Conservation (phyloP, 805 yeast species). For the Ogataea ganodermae region DNA sequence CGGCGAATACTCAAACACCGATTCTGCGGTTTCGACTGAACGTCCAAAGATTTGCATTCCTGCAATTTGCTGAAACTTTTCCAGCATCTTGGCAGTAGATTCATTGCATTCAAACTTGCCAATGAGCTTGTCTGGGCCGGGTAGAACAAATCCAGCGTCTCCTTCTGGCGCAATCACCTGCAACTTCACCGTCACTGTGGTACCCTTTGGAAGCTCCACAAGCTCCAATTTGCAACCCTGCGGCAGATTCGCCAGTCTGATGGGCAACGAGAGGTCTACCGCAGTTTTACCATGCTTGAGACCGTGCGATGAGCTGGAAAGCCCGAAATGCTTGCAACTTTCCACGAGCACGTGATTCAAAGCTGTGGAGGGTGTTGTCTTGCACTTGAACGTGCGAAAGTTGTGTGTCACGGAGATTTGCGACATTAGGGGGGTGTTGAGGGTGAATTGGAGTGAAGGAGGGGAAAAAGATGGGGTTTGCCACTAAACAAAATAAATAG, state of each 20-base stretch:
- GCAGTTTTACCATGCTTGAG: slow-evolving; percentile 34
- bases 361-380: slow-evolving; percentile 38
- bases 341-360: slow-evolving; percentile 39
- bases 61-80: slow-evolving; percentile 16
- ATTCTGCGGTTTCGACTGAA: not conserved
- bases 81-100: slow-evolving; percentile 18
- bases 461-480: not conserved
- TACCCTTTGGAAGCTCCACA: slow-evolving; percentile 5
- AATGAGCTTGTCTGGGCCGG: slow-evolving; percentile 18
- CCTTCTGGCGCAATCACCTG: slow-evolving; percentile 25
- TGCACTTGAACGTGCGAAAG: slow-evolving; percentile 36
- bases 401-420: slow-evolving; percentile 39
- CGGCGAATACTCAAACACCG: not conserved
- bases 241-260: slow-evolving; percentile 45
- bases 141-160: slow-evolving; percentile 14
- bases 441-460: not conserved
- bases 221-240: slow-evolving; percentile 45
- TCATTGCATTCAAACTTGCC: slow-evolving; percentile 13
- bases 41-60: slow-evolving; percentile 14
- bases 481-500: slow-evolving; percentile 3
- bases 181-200: slow-evolving; percentile 26
- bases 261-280: slow-evolving; percentile 43
- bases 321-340: slow-evolving; percentile 40
- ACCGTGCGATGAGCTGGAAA: slow-evolving; percentile 22
- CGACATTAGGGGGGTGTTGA: slow-evolving; percentile 33